Base-by-base conservation (phyloP, 2,329 filamentous ascomycete genomes). In the Fusarium sp. region DNA sequence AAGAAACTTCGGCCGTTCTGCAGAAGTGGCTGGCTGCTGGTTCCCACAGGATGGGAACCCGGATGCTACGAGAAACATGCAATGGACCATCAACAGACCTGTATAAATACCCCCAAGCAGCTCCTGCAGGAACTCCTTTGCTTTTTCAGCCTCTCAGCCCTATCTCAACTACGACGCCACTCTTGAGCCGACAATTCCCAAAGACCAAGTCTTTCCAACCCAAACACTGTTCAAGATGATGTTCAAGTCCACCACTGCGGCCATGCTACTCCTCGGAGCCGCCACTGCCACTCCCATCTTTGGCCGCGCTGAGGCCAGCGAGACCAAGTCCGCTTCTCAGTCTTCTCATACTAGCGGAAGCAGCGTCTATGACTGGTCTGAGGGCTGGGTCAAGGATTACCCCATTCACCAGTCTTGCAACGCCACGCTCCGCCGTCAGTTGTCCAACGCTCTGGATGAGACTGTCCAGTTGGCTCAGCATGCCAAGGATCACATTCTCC, bases 351-450 rank as follows among this genome's bases (percentile, higher is more conserved):
- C 72, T n/a, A 34, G 67, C 8, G 57, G 31, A 12, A 45, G 28
- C 31, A 53, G 34, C 15, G 53, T 52, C 30, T 80, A 79, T 63
- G 67, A 75, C 64, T 80, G 78, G 78, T 65, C 76, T 30, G 70
- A 73, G 7, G 76, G 75, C 28, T 80, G 77, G 77, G 59, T 72
- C 18, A 72, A 74, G 62, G 62, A 66, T 12, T 84, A 79, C 69
- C 78, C 81, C 16, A 90, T 92, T 74, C 90, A 92, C 77, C 75
- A 81, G 34, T 91, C 88, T 26, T 92, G 90, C 80, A 92, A 92
- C 72, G 78, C 81, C 49, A 91, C 89, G 3, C 83, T 91, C 70
- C 81, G 80, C 41, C 77, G 77, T 9, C 87, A 90, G 75, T 82
- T 92, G 42, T 77, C 81, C 37, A 77, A 79, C 16, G 90, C 83